These are phyloP conservation scores for Prototheca stagnorum DNA, from an alignment of 163 green algal species.

Conservation along the genomic window DNA sequence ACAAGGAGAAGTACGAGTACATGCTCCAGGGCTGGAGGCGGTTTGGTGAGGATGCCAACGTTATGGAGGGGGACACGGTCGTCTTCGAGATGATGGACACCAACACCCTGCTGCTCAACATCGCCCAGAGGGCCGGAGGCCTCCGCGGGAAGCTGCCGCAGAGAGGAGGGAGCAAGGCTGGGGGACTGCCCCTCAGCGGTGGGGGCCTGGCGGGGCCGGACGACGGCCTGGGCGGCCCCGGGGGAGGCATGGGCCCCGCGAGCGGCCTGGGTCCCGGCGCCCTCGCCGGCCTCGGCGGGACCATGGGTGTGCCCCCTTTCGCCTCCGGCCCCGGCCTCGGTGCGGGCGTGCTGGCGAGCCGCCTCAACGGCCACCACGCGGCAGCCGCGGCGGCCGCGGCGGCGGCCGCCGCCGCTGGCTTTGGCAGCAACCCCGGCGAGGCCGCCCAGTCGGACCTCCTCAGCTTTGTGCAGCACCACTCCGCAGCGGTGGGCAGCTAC, in stretches of 20 bases:
- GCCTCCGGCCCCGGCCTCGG: too few species aligned
- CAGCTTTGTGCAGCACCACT: too few species aligned
- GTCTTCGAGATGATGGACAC: constrained; percentile 12
- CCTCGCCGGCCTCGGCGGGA: too few species aligned
- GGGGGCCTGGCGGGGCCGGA: background rate
- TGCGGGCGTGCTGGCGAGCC: too few species aligned
- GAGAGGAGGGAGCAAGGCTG: background rate
- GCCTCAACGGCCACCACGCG: too few species aligned
- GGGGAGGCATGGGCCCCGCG: background rate
- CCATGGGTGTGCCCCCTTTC: too few species aligned
- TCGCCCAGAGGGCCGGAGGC: constrained; percentile 1
- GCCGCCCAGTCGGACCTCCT: too few species aligned
- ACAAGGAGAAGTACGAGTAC: constrained; percentile 38
- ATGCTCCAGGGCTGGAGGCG: constrained; percentile 26
- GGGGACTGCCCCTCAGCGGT: background rate
- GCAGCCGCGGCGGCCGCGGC: too few species aligned
- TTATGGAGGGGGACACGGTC: constrained; percentile 18
- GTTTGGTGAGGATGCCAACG: constrained; percentile 7
- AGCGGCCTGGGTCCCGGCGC: too few species aligned
- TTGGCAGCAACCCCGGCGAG: too few species aligned
- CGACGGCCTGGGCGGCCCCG: background rate
- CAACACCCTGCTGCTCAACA: constrained; percentile 7
- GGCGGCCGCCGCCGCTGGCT: too few species aligned
- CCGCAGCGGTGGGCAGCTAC: too few species aligned
- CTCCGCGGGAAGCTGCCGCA: background rate